Base-by-base conservation (phyloP, 2,329 filamentous ascomycete genomes). In the Talaromyces sp. region DNA sequence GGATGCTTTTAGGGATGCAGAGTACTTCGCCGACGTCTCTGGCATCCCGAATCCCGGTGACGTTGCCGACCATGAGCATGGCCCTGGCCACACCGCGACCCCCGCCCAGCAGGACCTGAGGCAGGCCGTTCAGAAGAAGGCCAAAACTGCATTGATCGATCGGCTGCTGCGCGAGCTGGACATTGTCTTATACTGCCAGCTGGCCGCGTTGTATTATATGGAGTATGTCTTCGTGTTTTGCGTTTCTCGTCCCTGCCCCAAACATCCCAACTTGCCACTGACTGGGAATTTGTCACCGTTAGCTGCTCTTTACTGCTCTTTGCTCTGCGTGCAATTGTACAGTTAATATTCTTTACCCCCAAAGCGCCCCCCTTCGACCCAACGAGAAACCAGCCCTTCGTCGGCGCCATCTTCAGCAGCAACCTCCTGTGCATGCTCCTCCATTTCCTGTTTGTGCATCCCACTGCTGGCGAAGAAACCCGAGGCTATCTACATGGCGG, bases 191-290 rank as follows among this genome's bases (percentile, higher is more conserved):
- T 87, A 86, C 73, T 81, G 84, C 70, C 77, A 88, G 74, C 75
- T 88, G 62, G 84, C 84, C 41, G 78, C 80, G 8, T 72, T 86
- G 61, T 88, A 88, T 71, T 84, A 87, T 70, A 80, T 86, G 73
- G 85, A 88, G 84, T 86, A 78, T 67, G 82, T n/a, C n/a, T n/a
- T n/a, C n/a, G n/a, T 68, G 35, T 57, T 60, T 55, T 26, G 35
- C 24, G 32, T 31, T 26, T 41, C 6, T 14, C 13, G 41, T 35
- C 27, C 17, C 10, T 11, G 43, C 49, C 31, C 49, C 4, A 29
- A 21, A 52, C 13, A 29, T 26, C 2, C 24, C 13, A 13, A 13
- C 26, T n/a, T 29, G 17, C 31, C 17, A 19, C 9, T 31, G 29
- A 29, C 32, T 26, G 31, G 54, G 51, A 38, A 41, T n/a, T 41